phyloP scores from a whole-genome alignment of 257 asterid species.

The Forsythia suspensa region DNA sequence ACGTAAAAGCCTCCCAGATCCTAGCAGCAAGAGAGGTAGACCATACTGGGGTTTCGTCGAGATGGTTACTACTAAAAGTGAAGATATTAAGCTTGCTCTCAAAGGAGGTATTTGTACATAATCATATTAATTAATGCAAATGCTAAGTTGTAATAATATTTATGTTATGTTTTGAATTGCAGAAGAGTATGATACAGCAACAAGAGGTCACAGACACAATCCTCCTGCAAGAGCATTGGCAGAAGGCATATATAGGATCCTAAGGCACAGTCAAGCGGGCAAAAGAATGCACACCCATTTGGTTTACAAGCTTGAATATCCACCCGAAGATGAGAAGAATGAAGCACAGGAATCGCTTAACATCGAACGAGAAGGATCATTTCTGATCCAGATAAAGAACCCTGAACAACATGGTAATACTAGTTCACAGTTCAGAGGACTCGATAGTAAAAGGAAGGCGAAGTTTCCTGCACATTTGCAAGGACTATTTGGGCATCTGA shows the following conservation, averaged over 20 bases:
- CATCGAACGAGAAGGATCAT: conserved; percentile 63
- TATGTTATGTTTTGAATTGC: neutral
- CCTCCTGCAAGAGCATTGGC: conserved; percentile 35
- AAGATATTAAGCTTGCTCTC: conserved; percentile 37
- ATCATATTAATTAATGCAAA: too few species aligned
- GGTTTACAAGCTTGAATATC: conserved; percentile 70
- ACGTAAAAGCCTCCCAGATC: conserved; percentile 64
- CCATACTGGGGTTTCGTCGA: conserved; percentile 51
- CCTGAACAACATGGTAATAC: conserved; percentile 34
- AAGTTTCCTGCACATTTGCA: conserved; percentile 59
- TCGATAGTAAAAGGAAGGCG: conserved; percentile 57
- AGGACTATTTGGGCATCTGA: conserved; percentile 44
- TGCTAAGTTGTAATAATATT: too few species aligned
- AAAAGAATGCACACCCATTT: conserved; percentile 60
- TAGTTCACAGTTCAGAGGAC: conserved; percentile 35
- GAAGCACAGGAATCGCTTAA: conserved; percentile 59
- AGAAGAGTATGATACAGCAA: conserved; percentile 43
- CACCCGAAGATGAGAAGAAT: conserved; percentile 36
- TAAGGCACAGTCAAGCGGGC: conserved; percentile 43
- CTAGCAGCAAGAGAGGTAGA: conserved; percentile 39
- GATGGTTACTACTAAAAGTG: conserved; percentile 38
- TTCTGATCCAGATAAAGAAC: conserved; percentile 62
- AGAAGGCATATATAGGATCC: conserved; percentile 66
- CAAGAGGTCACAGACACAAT: conserved; percentile 39
- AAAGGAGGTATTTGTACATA: conserved; percentile 18